Evolutionary conservation across 208 protist species (phyloP).

Genomic region (Trypanosoma conorhini): DNA sequence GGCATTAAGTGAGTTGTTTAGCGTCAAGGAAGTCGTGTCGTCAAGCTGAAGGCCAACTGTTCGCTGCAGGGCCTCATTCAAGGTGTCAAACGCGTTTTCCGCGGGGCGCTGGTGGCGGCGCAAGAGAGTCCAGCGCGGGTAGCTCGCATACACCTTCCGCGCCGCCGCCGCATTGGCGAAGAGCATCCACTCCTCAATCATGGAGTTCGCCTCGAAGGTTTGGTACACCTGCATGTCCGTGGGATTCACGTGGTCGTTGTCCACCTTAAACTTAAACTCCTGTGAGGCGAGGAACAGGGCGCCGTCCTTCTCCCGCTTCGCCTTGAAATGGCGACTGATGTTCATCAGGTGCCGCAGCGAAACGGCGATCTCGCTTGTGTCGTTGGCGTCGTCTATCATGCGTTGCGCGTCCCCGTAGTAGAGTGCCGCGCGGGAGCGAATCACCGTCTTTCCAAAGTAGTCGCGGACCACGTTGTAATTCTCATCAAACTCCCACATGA

Average conservation of each 20-base stretch:
- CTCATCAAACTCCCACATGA: constrained; percentile 94
- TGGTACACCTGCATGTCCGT: constrained; percentile 92
- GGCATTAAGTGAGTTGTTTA: constrained; percentile 85
- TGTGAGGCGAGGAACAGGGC: constrained; percentile 89
- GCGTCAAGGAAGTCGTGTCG: constrained; percentile 73
- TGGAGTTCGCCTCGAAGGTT: constrained; percentile 92
- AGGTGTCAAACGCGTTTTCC: constrained; percentile 79
- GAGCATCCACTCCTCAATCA: constrained; percentile 98
- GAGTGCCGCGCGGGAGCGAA: constrained; percentile 89
- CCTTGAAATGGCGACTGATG: constrained; percentile 86
- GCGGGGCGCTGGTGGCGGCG: constrained; percentile 89
- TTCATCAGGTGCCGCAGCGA: constrained; percentile 79
- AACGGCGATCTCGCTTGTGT: constrained; percentile 64
- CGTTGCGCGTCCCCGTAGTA: constrained; percentile 96
- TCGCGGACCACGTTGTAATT: constrained; percentile 83
- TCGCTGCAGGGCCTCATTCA: constrained; percentile 77
- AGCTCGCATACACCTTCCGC: constrained; percentile 67
- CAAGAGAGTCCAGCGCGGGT: constrained; percentile 87
- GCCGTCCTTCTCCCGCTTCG: constrained; percentile 72
- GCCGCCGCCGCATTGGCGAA: constrained; percentile 95
- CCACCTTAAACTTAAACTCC: constrained; percentile 92
- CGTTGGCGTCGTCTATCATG: constrained; percentile 87
- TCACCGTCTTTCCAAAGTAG: constrained; percentile 94
- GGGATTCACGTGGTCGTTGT: constrained; percentile 86
- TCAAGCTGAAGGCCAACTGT: constrained; percentile 72